Evolutionary conservation across 2,329 filamentous ascomycete genomes (phyloP), one percentile per base, ranked within the genome.

Genomic region (Acephala macrosclerotiorum): DNA sequence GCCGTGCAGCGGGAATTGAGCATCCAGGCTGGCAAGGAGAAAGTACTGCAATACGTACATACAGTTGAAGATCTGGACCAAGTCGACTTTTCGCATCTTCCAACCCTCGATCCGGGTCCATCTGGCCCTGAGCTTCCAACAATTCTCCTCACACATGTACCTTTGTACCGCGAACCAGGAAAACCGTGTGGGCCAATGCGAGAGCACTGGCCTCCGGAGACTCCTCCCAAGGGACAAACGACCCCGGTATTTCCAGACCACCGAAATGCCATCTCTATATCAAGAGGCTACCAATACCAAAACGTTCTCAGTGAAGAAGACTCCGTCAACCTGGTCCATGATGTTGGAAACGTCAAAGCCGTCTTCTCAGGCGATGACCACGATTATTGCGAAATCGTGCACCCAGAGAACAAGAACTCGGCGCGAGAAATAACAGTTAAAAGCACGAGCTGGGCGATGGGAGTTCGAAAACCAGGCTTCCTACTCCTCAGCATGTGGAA

Each of bases 311-410:
- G 86, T 59, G 87, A 90, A 58, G 84, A 87, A 1, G 88, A 97
- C 71, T 96, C 94, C 0, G 84, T 88, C 55, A 88, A 89, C 60
- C 82, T 99, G 42, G 82, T 97, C 49, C 85, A 90, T 66, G 92
- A 89, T 69, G 84, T 97, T 38, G 94, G 93, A 38, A 92, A 96
- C 68, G 87, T 98, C 14, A 84, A 88, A 2, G 91, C 96, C 70
- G 91, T 94, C 51, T 99, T 98, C 76, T 97, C 94, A 0, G 96
- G 96, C 12, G 96, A 99, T 73, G 96, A 99, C 75, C 96, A 99
- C 80, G 96, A 99, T 80, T 97, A 98, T 80, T 99, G 96, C 80
- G 94, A 97, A 74, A 81, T 98, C 7, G 84, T 89, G 0, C 96
- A 99, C 78, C 87, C 89, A 18, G 67, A 67, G 60, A 71, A 73